Base-by-base conservation (phyloP, 345 rosid genomes). In the Eucalyptus sideroxylon region DNA sequence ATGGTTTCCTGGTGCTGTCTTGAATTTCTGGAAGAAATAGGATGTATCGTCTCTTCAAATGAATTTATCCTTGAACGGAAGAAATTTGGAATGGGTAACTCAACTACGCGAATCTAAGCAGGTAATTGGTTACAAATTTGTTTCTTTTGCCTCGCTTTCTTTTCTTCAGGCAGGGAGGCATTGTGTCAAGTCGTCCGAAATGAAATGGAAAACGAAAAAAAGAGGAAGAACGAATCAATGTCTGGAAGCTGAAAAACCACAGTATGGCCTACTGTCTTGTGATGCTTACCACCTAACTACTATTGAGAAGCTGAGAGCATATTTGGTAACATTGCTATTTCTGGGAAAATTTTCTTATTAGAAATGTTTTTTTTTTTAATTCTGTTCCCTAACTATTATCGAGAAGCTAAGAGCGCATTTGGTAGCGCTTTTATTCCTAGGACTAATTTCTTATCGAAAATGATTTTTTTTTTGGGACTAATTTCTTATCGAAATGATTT, bases 371-470 rank as follows among this genome's bases (percentile, higher is more conserved):
- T 50, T 50, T 15, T 50, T 50, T 15, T 50, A 0, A 6, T 50
- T 50, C 0, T 50, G 3, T 50, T 15, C 7, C 17, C 3, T 50
- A 50, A 50, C 51, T 50, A 50, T 3, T 5, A 50, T 50, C 3
- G 7, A 50, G 17, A 50, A 50, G 16, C 0, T 50, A 14, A 6
- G 19, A 16, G 7, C 19, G 1, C 0, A 1, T 50, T 6, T 50
- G 0, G 1, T 50, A 50, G 6, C 3, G 3, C 7, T 50, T 15
- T 6, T 15, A 6, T 16, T 50, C 19, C 0, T 2, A 0, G 3
- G 7, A 50, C 1, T 16, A 16, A 16, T 6, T 50, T 50, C 0
- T 16, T 0, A 3, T 50, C 1, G 5, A 0, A 50, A 50, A 50
- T 15, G 0, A 34, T 34, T 34, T 34, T 34, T 34, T 34, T 34